Conservation (phyloP, 108 stramenopile species). For the Fragilariopsis cylindrus region DNA sequence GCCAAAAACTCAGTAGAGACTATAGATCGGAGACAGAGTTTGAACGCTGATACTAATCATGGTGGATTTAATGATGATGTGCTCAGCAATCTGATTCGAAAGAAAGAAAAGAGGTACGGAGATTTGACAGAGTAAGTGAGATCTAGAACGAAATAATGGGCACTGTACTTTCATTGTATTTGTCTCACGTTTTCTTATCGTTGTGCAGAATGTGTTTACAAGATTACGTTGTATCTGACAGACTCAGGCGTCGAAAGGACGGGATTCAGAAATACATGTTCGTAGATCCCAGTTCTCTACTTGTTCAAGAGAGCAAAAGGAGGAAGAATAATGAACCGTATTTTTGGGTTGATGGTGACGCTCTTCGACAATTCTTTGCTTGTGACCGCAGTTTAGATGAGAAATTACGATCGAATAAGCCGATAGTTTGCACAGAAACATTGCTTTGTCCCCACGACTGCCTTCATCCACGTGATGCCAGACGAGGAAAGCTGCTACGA, state of each 20-base stretch:
- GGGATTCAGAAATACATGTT: conserved; percentile 40
- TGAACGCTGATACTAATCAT: conserved; percentile 17
- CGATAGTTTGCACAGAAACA: conserved; percentile 29
- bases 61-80: conserved; percentile 10
- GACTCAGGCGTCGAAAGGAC: conserved; percentile 33
- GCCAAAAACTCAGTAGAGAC: conserved; percentile 29
- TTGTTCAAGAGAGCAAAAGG: conserved; percentile 8
- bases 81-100: conserved; percentile 22
- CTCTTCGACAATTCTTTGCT: conserved; percentile 56
- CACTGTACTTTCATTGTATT: neutral
- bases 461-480: conserved; percentile 49
- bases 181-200: neutral
- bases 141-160: neutral
- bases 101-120: conserved; percentile 25
- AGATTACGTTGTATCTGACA: conserved; percentile 25
- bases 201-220: conserved; percentile 32
- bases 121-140: conserved; percentile 32
- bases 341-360: conserved; percentile 58
- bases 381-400: conserved; percentile 53
- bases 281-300: conserved; percentile 18
- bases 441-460: conserved; percentile 61
- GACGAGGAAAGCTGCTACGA: conserved; percentile 65
- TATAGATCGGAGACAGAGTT: conserved; percentile 19
- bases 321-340: conserved; percentile 1
- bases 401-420: conserved; percentile 15